Percentiles rank a stretch among this genome's conserved stretches.
Evolutionary conservation across 306 rosid genomes (phyloP).

Genomic region (Corylus avellana): DNA sequence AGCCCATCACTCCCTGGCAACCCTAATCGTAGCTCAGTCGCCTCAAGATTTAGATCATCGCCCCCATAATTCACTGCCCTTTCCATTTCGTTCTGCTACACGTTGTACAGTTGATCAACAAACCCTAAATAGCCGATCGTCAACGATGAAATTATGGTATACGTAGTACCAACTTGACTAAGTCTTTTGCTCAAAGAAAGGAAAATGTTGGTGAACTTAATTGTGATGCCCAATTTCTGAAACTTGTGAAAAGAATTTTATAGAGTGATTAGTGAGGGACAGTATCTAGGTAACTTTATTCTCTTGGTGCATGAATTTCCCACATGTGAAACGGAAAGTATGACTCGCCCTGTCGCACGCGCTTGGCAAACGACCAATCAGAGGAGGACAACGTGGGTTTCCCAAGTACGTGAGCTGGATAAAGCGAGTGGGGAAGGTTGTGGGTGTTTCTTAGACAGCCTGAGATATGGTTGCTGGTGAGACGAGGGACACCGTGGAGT

Average conservation of each 20-base stretch:
- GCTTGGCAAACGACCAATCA: constrained; percentile 40
- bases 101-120: neutral
- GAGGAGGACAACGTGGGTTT: constrained; percentile 19
- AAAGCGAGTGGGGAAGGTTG: constrained; percentile 21
- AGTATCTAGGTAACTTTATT: constrained; percentile 40
- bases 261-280: constrained; percentile 37
- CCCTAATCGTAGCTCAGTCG: constrained; percentile 69
- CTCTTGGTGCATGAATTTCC: constrained; percentile 41
- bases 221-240: constrained; percentile 20
- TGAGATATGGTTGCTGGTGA: constrained; percentile 42
- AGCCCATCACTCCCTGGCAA: constrained; percentile 51
- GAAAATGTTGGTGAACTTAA: neutral
- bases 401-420: constrained; percentile 3
- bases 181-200: neutral
- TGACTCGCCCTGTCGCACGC: constrained; percentile 34
- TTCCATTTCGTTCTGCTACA: constrained; percentile 24
- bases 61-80: constrained; percentile 29
- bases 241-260: constrained; percentile 31
- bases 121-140: neutral
- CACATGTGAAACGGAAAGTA: constrained; percentile 17
- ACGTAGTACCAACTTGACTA: neutral
- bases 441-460: neutral
- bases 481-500: constrained; percentile 37
- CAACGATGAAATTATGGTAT: neutral
- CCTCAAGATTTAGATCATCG: constrained; percentile 47